phyloP scores from a whole-genome alignment of 371 early-diverging fungal genomes.

The Rhizopus delemar region DNA sequence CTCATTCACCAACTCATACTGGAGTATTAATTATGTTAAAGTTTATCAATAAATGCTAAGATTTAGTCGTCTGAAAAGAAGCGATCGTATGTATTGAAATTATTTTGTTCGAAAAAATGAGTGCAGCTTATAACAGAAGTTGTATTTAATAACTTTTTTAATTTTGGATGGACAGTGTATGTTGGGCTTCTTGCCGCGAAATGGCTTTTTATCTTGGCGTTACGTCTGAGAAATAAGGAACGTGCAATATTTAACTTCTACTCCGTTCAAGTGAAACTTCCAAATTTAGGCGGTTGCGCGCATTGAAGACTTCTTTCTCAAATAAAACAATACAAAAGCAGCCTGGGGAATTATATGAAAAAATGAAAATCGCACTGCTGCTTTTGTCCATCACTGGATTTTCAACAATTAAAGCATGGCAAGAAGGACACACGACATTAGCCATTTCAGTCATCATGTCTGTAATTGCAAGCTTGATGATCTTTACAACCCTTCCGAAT shows the following conservation, averaged over 20 bases:
- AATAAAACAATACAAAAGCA: background rate
- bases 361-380: background rate
- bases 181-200: no score
- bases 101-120: background rate
- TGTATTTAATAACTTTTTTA: background rate
- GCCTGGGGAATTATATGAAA: background rate
- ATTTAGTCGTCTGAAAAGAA: background rate
- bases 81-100: background rate
- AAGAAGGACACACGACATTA: constrained; percentile 61
- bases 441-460: constrained; percentile 69
- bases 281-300: background rate
- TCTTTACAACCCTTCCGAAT: constrained; percentile 61
- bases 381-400: background rate
- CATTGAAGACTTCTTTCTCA: background rate
- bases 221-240: background rate
- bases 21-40: constrained; percentile 23
- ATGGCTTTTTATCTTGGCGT: no score
- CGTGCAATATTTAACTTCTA: background rate
- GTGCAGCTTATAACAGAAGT: no score
- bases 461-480: constrained; percentile 62
- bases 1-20: constrained; percentile 25
- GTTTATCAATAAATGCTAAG: constrained; percentile 13
- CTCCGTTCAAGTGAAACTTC: background rate
- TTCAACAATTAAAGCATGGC: background rate
- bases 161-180: background rate